Conservation (phyloP, 2,329 filamentous ascomycete genomes). For the Diaporthe humulicola region DNA sequence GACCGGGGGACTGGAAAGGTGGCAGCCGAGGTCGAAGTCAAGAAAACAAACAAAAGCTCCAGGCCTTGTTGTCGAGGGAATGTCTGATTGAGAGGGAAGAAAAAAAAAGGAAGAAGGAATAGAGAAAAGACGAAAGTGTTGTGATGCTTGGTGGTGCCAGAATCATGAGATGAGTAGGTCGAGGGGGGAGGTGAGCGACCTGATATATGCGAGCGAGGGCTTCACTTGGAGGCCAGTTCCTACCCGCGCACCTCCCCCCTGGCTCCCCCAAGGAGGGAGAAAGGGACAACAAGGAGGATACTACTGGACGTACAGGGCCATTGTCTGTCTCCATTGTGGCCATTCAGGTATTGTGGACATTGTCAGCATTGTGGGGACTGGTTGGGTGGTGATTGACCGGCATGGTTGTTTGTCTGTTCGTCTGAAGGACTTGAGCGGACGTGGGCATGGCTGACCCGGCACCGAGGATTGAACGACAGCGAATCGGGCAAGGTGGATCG, state of each 20-base stretch:
- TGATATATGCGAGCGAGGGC: slow-evolving; percentile 14
- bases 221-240: not conserved
- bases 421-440: not conserved
- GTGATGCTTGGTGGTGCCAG: slow-evolving; percentile 20
- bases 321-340: not conserved
- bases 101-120: not conserved
- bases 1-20: not conserved
- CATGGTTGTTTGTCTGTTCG: slow-evolving; percentile 19
- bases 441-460: slow-evolving; percentile 1
- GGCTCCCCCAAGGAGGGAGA: not conserved
- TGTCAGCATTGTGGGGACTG: slow-evolving; percentile 7
- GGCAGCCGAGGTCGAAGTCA: slow-evolving; percentile 5
- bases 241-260: not conserved
- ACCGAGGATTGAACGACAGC: not conserved
- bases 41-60: slow-evolving; percentile 25
- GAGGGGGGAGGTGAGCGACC: slow-evolving; percentile 4
- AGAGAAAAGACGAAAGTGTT: slow-evolving; percentile 18
- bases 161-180: slow-evolving; percentile 18
- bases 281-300: not conserved
- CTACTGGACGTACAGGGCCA: not conserved
- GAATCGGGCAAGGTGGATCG: slow-evolving; percentile 19
- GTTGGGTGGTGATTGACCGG: not conserved
- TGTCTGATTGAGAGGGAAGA: slow-evolving; percentile 6
- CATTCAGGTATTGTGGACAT: not conserved
- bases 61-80: slow-evolving; percentile 33